A percentile compares a stretch with the other conserved stretches of the same genome.
Conservation (phyloP, 371 early-diverging fungal species). For the Mortierella sp. region DNA sequence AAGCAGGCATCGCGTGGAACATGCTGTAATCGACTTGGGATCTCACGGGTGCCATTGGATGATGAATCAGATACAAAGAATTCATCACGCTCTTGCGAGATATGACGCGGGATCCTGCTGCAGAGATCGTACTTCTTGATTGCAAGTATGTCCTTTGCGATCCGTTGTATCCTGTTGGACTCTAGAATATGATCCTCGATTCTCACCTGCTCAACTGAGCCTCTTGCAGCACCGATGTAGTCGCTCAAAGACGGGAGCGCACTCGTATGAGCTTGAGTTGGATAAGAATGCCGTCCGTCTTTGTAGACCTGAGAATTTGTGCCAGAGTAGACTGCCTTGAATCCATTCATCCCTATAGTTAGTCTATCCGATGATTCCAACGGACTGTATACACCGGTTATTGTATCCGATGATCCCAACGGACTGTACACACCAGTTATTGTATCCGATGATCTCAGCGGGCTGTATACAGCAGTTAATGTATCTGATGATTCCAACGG, state of each 20-base stretch:
- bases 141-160: constrained; percentile 28
- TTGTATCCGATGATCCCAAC: background rate
- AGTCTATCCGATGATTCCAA: background rate
- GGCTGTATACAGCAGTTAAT: too few species aligned
- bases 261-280: too few species aligned
- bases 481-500: too few species aligned
- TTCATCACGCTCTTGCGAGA: constrained; percentile 39
- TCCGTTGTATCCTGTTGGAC: constrained; percentile 13
- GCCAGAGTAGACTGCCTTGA: background rate
- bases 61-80: constrained; percentile 9
- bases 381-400: background rate
- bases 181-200: background rate
- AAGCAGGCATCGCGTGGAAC: constrained; percentile 39
- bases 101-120: constrained; percentile 27
- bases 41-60: constrained; percentile 4
- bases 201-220: too few species aligned
- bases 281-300: too few species aligned
- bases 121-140: constrained; percentile 20
- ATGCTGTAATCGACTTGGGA: constrained; percentile 24
- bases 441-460: too few species aligned
- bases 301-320: too few species aligned
- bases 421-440: background rate
- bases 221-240: too few species aligned
- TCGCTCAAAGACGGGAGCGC: too few species aligned
- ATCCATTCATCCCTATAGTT: background rate